Evolutionary conservation across 495 filamentous ascomycete species (phyloP).

Genomic region (Tuber microsphaerosporum): DNA sequence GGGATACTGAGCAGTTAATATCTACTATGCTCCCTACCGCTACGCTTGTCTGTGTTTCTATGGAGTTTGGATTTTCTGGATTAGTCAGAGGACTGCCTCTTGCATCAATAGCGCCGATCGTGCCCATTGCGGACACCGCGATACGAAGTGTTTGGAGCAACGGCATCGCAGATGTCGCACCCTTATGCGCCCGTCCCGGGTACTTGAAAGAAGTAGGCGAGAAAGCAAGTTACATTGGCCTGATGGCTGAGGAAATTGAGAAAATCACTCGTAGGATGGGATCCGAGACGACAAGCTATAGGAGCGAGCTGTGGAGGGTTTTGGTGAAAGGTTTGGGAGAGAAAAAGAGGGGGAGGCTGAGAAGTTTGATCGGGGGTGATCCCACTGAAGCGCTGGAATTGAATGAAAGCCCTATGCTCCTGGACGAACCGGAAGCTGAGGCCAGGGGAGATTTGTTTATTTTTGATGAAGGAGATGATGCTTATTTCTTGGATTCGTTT

Average conservation of each 20-base stretch:
- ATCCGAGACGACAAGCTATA: not conserved
- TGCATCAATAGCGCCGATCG: not conserved
- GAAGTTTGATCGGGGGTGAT: slow-evolving; percentile 11
- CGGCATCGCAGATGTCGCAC: slow-evolving; percentile 10
- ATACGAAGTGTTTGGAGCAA: slow-evolving; percentile 17
- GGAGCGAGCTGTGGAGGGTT: slow-evolving; percentile 11
- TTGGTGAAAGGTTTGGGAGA: slow-evolving; percentile 10
- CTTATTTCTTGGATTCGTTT: not conserved
- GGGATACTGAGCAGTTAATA: slow-evolving; percentile 22
- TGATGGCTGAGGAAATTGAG: slow-evolving; percentile 18
- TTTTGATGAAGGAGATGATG: slow-evolving; percentile 2
- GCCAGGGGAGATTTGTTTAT: slow-evolving; percentile 3
- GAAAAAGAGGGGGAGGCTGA: slow-evolving; percentile 16
- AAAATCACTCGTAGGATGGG: slow-evolving; percentile 8
- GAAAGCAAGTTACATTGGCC: slow-evolving; percentile 13
- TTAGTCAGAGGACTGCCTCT: not conserved
- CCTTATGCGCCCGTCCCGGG: slow-evolving; percentile 19
- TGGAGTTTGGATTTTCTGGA: slow-evolving; percentile 16
- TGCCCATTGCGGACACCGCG: slow-evolving; percentile 12
- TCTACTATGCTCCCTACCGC: slow-evolving; percentile 13
- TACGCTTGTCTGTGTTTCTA: slow-evolving; percentile 11
- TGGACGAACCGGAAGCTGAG: slow-evolving; percentile 11
- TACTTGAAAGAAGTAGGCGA: slow-evolving; percentile 17
- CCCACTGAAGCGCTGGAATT: not conserved
- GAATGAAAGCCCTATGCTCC: slow-evolving; percentile 4